Evolutionary conservation across 768 basidiomycete genomes (phyloP).

Genomic region (Lentinula sp.): DNA sequence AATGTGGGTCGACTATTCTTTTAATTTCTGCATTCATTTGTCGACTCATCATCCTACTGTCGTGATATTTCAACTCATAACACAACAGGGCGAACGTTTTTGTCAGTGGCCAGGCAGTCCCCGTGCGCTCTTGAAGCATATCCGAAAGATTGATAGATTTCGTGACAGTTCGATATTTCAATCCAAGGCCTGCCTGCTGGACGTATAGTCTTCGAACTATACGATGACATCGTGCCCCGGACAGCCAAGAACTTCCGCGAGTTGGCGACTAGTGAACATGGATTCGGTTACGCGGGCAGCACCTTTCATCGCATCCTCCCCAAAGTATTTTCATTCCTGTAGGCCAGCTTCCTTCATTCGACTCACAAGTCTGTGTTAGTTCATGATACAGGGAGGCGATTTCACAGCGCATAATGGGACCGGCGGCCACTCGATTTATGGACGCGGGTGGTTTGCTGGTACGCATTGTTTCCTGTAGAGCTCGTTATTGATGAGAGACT

Average conservation of each 20-base stretch:
- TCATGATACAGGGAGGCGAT: conserved; percentile 92
- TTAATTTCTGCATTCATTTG: no score
- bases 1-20: no score
- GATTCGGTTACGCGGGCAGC: conserved; percentile 66
- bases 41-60: no score
- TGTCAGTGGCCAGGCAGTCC: neutral
- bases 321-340: neutral
- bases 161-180: conserved; percentile 57
- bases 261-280: conserved; percentile 69
- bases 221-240: conserved; percentile 68
- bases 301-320: conserved; percentile 2
- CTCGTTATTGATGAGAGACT: neutral
- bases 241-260: conserved; percentile 86
- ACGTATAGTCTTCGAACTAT: conserved; percentile 81
- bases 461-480: conserved; percentile 9
- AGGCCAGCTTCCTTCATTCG: neutral
- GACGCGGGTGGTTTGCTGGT: conserved; percentile 56
- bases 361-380: conserved; percentile 58
- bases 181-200: conserved; percentile 37
- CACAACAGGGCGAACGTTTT: neutral
- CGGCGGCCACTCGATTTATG: conserved; percentile 78
- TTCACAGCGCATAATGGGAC: conserved; percentile 68
- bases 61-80: no score
- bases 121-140: neutral
- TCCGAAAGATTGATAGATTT: neutral